Base-by-base conservation (phyloP, 129 eudicot species). In the Saussurea involucrata region DNA sequence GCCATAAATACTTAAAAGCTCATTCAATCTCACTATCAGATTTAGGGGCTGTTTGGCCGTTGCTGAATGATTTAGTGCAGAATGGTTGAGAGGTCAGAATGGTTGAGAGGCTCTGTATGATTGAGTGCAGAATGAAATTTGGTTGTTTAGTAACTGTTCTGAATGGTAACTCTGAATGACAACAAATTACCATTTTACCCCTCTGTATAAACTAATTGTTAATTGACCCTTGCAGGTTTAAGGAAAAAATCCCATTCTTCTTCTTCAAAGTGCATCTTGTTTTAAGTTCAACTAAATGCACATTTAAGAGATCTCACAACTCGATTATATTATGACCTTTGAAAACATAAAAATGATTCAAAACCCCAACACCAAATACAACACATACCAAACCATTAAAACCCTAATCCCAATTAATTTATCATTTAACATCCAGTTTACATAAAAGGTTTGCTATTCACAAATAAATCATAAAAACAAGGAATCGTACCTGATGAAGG, bases 401-500 rank as follows among this genome's bases (percentile, higher is more conserved):
- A 67, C 81, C 68, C 79, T 73, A 80, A 53, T 33, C 28, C 27
- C 44, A 24, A 4, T 9, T 1, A 24, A 44, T 6, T 22, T 2
- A 37, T 11, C 75, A 40, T 36, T 15, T 12, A 74, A 55, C 40
- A 24, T 11, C 5, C 44, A 55, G 55, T n/a, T 5, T 7, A 53
- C 57, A 71, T 24, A 20, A 5, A 71, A 4, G 0, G 6, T 24
- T 13, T 4, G 15, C 4, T 1, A 25, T 0, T 37, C 4, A 70
- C 64, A 69, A 28, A 69, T 28, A 77, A 28, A 58, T 0, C 31
- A 80, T 3, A 57, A 28, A 4, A 55, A 28, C 8, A 33, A 25
- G 17, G 12, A 13, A 71, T 17, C 24, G 25, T 31, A 83, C 86
- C 82, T 32, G 83, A 73, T 8, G 86, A 75, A 17, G 78, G 20